These are phyloP conservation scores for Sabuloglossum arenarium DNA, from an alignment of 495 filamentous ascomycete genomes.

Conservation along the genomic window DNA sequence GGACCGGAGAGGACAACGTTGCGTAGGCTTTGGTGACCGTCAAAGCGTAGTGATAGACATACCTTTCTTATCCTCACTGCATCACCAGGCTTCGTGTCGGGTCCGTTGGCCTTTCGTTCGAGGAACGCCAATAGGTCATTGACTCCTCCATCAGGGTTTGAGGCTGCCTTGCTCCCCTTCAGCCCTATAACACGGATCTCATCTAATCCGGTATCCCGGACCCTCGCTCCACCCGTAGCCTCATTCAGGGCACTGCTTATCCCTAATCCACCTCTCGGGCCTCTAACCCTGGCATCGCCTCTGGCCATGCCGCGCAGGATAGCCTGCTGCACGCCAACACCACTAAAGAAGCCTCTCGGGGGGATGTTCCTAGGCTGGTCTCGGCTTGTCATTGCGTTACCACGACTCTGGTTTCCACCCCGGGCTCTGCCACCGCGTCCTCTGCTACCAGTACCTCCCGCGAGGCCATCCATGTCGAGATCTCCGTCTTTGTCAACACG, in stretches of 20 bases:
- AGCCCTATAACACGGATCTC: conserved; percentile 44
- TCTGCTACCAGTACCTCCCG: conserved; percentile 19
- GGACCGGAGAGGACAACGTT: conserved; percentile 29
- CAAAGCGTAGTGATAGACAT: conserved; percentile 34
- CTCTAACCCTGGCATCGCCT: conserved; percentile 5
- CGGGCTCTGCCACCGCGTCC: conserved; percentile 19
- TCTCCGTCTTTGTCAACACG: conserved; percentile 64
- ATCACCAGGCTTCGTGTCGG: conserved; percentile 28
- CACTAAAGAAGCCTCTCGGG: conserved; percentile 2
- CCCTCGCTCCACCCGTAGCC: conserved; percentile 14
- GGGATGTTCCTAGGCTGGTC: neutral
- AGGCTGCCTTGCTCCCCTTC: conserved; percentile 51
- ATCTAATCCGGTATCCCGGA: conserved; percentile 11
- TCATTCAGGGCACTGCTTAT: conserved; percentile 16
- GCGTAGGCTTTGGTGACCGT: conserved; percentile 26
- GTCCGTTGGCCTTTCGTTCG: conserved; percentile 47
- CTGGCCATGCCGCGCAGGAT: conserved; percentile 17
- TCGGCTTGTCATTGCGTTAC: neutral
- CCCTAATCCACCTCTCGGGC: conserved; percentile 15
- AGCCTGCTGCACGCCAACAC: conserved; percentile 19
- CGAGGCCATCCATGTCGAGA: conserved; percentile 48
- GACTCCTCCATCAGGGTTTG: conserved; percentile 48
- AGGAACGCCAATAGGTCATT: conserved; percentile 54
- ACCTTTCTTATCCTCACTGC: conserved; percentile 64
- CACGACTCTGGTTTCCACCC: neutral